These are phyloP conservation scores for Niveomyces coronatus DNA, from an alignment of 2,329 filamentous ascomycete species.

Conservation along the genomic window DNA sequence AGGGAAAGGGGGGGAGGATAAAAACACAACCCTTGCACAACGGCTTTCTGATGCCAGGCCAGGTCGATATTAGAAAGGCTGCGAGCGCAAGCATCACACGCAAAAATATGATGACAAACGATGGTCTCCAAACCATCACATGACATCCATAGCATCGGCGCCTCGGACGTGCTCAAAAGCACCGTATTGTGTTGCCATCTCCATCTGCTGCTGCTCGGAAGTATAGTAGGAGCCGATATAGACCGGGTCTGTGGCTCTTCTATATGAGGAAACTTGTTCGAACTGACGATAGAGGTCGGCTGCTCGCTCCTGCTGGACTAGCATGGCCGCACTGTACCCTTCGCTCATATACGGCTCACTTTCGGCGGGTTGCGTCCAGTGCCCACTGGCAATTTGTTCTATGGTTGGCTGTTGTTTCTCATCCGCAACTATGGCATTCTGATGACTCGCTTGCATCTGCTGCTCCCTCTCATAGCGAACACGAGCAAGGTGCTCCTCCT, in stretches of 20 bases:
- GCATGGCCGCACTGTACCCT: slow-evolving; percentile 64
- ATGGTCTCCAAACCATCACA: slow-evolving; percentile 21
- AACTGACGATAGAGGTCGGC: slow-evolving; percentile 36
- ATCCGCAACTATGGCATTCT: slow-evolving; percentile 47
- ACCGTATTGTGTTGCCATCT: slow-evolving; percentile 62
- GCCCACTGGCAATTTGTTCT: slow-evolving; percentile 41
- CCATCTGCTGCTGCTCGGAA: slow-evolving; percentile 38
- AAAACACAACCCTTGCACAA: no score
- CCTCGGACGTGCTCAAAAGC: slow-evolving; percentile 40
- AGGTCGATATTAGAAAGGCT: no score
- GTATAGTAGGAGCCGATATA: slow-evolving; percentile 42
- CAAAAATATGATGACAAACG: no score
- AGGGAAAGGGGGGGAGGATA: no score
- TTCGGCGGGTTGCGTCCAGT: slow-evolving; percentile 37
- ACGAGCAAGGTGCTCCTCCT: slow-evolving; percentile 49
- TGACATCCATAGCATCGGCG: slow-evolving; percentile 37
- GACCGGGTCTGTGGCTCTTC: slow-evolving; percentile 56
- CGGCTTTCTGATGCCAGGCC: no score
- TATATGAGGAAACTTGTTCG: slow-evolving; percentile 37
- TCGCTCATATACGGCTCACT: slow-evolving; percentile 77
- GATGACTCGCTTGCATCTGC: slow-evolving; percentile 25
- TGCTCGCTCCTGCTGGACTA: slow-evolving; percentile 47
- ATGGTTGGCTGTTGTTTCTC: slow-evolving; percentile 41
- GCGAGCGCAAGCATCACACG: no score
- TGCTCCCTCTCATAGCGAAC: slow-evolving; percentile 46